Evolutionary conservation across 495 filamentous ascomycete genomes (phyloP), one percentile per base, ranked within the genome.

Genomic region (Penicillium canariense): DNA sequence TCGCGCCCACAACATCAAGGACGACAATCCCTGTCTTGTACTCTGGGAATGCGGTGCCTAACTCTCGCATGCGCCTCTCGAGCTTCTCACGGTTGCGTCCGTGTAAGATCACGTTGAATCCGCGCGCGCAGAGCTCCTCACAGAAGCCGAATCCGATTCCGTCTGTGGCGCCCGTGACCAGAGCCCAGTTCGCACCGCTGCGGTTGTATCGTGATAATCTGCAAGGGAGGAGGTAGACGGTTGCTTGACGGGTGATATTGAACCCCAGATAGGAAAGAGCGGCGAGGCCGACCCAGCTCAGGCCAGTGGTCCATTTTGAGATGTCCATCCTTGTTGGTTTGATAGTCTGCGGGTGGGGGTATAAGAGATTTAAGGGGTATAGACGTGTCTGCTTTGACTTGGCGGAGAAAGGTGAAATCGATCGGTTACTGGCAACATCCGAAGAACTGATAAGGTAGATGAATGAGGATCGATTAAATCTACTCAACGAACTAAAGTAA

Each of bases 31-130:
- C 50, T 8, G 68, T 58, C 8, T 55, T 45, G 5, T 59, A 44
- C 1, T 40, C 10, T 2, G 80, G 78, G 39, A 69, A 76, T 14
- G 62, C 28, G 0, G 50, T 27, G 2, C 46, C 10, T 0, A 80
- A 62, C 18, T 70, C 65, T 1, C 26, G 38, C 9, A 59, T 56
- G 14, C 75, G 59, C 4, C 40, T 35, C 2, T 59, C 47, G 1
- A 84, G 73, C 54, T 84, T 85, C 22, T 55, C 30, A 5, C 45
- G 43, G 49, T 78, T 82, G 25, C 81, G 75, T 14, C 82, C 82
- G 61, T 84, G 81, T 7, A 85, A 52, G 5, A 83, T 65, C 14
- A 84, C 75, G 55, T 81, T 82, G 73, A 85, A 85, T 22, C 82
- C 82, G 12, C 65, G 59, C 0, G 34, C 39, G n/a, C 77, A 79